Conservation (phyloP, 2,329 filamentous ascomycete species). For the Clonostachys solani region DNA sequence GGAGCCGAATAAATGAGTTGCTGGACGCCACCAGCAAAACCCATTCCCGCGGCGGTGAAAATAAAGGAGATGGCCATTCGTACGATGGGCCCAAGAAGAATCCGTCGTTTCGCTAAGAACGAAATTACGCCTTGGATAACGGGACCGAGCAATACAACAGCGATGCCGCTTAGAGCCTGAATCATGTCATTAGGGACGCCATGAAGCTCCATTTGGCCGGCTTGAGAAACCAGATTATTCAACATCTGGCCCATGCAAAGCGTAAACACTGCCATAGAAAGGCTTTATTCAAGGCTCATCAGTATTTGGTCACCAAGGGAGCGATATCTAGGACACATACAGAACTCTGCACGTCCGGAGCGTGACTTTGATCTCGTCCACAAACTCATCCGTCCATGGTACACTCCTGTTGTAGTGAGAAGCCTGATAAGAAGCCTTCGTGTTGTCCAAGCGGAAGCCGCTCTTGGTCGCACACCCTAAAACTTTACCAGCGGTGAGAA, state of each 20-base stretch:
- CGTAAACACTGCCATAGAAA: constrained; percentile 63
- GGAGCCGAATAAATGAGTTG: constrained; percentile 53
- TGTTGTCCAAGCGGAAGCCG: constrained; percentile 32
- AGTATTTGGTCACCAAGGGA: constrained; percentile 10
- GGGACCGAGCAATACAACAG: constrained; percentile 63
- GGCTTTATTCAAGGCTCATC: constrained; percentile 41
- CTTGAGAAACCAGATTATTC: constrained; percentile 62
- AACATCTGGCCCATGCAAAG: constrained; percentile 65
- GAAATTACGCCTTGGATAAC: constrained; percentile 37
- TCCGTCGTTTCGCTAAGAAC: background rate
- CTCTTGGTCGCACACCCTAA: constrained; percentile 30
- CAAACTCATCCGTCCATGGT: constrained; percentile 57
- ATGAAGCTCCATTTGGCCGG: constrained; percentile 49
- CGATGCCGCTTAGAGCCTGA: constrained; percentile 63
- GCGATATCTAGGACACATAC: background rate
- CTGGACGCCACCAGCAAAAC: constrained; percentile 36
- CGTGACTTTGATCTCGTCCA: constrained; percentile 49
- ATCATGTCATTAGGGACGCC: constrained; percentile 68
- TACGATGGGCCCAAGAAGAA: constrained; percentile 1
- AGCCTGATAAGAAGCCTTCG: constrained; percentile 53
- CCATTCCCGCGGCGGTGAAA: constrained; percentile 62
- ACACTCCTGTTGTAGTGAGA: constrained; percentile 31
- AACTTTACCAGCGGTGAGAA: constrained; percentile 13
- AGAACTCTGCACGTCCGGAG: background rate
- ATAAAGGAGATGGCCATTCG: constrained; percentile 41